These are phyloP conservation scores for Cryptococcus sp. DNA, from an alignment of 1,284 basidiomycete genomes.

Conservation along the genomic window DNA sequence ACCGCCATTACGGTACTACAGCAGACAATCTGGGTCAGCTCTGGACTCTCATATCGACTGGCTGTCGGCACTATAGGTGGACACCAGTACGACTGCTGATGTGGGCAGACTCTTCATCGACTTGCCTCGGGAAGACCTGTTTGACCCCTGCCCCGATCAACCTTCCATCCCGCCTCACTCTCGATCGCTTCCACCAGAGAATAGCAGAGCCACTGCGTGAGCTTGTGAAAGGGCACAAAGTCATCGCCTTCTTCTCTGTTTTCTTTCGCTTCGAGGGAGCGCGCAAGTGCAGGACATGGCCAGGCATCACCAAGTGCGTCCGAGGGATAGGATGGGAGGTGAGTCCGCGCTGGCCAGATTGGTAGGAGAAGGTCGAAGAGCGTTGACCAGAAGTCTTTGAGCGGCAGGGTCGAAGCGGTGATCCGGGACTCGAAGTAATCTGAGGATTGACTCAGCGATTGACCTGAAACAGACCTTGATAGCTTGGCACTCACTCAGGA, in stretches of 20 bases:
- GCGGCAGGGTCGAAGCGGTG: conserved; percentile 55
- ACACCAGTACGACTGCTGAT: not conserved
- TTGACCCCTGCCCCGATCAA: conserved; percentile 64
- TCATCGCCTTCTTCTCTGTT: conserved; percentile 60
- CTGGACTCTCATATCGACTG: not conserved
- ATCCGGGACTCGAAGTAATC: conserved; percentile 31
- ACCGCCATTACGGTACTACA: conserved; percentile 90
- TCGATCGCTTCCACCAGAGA: conserved; percentile 81
- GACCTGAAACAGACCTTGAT: too few relatives aligned
- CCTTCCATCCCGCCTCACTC: conserved; percentile 70
- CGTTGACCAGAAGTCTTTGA: conserved; percentile 74
- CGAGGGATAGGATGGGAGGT: conserved; percentile 58
- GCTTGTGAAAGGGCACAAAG: conserved; percentile 91
- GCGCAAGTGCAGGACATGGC: conserved; percentile 67
- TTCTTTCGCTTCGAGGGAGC: conserved; percentile 22
- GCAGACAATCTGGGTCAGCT: conserved; percentile 54
- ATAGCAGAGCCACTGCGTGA: conserved; percentile 91
- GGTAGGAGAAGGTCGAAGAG: conserved; percentile 79
- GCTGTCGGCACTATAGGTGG: too few relatives aligned
- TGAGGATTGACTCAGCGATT: too few relatives aligned
- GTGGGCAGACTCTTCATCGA: not conserved
- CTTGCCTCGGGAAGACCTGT: conserved; percentile 50
- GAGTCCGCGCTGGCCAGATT: conserved; percentile 83
- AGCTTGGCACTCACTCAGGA: conserved; percentile 63
- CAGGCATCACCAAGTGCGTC: conserved; percentile 85